These are phyloP conservation scores for Syncephalis plumigaleata DNA, from an alignment of 371 early-diverging fungal species.

Conservation along the genomic window DNA sequence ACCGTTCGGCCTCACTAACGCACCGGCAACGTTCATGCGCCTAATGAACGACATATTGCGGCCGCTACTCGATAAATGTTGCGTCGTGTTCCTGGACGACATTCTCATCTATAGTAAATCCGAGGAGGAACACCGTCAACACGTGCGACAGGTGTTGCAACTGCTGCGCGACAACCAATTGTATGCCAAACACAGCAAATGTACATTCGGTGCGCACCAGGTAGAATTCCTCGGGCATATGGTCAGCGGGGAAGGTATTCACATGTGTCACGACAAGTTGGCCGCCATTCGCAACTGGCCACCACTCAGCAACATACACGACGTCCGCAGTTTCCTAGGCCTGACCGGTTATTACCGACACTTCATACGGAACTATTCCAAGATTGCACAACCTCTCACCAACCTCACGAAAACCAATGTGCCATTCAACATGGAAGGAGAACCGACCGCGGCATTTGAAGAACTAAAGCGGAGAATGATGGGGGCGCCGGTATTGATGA, in stretches of 20 bases:
- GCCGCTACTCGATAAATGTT: constrained; percentile 7
- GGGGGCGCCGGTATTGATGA: constrained; percentile 6
- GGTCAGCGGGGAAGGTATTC: constrained; percentile 11
- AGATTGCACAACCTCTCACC: constrained; percentile 9
- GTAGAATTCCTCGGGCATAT: constrained; percentile 18
- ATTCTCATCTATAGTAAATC: too few species aligned
- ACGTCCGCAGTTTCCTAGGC: constrained; percentile 15
- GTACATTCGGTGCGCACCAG: constrained; percentile 10
- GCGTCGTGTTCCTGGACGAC: too few species aligned
- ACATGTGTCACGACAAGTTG: constrained; percentile 8
- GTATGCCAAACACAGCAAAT: constrained; percentile 18
- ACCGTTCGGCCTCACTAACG: constrained; percentile 18
- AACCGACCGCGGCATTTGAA: not conserved
- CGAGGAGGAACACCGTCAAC: constrained; percentile 14
- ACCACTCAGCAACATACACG: constrained; percentile 6
- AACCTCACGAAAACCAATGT: constrained; percentile 13
- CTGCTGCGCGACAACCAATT: constrained; percentile 12
- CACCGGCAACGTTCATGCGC: constrained; percentile 17
- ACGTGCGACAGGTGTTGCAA: constrained; percentile 15
- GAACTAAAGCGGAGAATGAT: constrained; percentile 4
- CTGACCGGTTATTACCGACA: constrained; percentile 13
- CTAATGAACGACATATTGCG: constrained; percentile 13
- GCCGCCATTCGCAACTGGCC: constrained; percentile 5
- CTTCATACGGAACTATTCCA: constrained; percentile 14
- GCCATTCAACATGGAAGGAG: too few species aligned